Evolutionary conservation across 179 eudicot species (phyloP).

Genomic region (Actinidia arguta): DNA sequence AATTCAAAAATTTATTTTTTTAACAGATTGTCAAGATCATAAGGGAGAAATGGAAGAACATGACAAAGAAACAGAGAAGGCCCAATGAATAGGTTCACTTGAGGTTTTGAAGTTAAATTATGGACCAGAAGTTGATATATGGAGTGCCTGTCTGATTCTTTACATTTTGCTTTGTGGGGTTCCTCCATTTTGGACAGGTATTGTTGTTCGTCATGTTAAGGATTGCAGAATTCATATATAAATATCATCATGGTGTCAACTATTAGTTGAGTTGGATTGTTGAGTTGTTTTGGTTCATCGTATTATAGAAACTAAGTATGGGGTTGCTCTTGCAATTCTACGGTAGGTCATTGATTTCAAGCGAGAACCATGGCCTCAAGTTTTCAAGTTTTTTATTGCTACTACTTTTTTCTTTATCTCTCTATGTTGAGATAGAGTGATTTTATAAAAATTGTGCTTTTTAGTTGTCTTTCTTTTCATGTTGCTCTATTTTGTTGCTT

Average conservation of each 20-base stretch:
- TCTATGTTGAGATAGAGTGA: too few relatives aligned
- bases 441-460: too few relatives aligned
- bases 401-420: too few relatives aligned
- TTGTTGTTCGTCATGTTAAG: not conserved
- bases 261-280: not conserved
- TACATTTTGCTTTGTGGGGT: constrained; percentile 94
- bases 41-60: constrained; percentile 93
- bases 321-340: constrained; percentile 89
- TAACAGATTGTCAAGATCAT: constrained; percentile 70
- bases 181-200: constrained; percentile 99
- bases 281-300: not conserved
- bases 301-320: constrained; percentile 87
- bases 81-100: constrained; percentile 74
- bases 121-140: constrained; percentile 95
- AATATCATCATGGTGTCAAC: not conserved
- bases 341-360: constrained; percentile 87
- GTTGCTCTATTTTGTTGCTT: too few relatives aligned
- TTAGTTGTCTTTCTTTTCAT: too few relatives aligned
- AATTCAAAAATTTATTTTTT: not conserved
- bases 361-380: constrained; percentile 98
- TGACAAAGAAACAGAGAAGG: constrained; percentile 65
- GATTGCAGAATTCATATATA: not conserved
- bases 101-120: constrained; percentile 92
- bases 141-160: constrained; percentile 98
- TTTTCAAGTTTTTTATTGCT: constrained; percentile 58